These are phyloP conservation scores for Blastobotrys petasosporus DNA, from an alignment of 1,139 yeast species.

Conservation along the genomic window DNA sequence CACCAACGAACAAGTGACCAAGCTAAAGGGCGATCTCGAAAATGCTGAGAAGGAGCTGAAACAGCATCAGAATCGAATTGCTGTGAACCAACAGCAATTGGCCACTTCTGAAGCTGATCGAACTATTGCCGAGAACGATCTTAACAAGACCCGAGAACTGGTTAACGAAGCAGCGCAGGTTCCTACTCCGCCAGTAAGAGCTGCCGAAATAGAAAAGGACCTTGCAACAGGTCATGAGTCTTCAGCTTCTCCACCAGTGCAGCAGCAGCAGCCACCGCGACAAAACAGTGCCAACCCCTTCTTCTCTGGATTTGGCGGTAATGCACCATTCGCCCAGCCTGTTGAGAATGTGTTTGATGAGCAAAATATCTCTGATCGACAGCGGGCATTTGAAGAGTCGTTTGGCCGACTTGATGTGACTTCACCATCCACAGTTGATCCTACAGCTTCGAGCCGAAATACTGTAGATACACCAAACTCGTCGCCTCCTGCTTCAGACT, in stretches of 20 bases:
- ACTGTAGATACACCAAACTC: constrained; percentile 51
- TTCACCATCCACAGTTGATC: constrained; percentile 28
- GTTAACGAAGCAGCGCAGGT: too few species aligned
- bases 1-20: constrained; percentile 60
- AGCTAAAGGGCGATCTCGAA: constrained; percentile 52
- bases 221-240: background rate
- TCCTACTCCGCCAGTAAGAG: too few species aligned
- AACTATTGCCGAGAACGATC: background rate
- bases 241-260: background rate
- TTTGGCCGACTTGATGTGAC: constrained; percentile 26
- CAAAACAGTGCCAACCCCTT: constrained; percentile 24
- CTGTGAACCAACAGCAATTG: constrained; percentile 65
- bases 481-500: constrained; percentile 47
- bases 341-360: constrained; percentile 12
- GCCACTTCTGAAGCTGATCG: constrained; percentile 41
- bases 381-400: constrained; percentile 25
- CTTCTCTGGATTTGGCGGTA: constrained; percentile 30
- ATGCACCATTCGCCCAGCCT: constrained; percentile 26
- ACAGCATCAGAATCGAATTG: constrained; percentile 55
- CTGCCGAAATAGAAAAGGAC: background rate
- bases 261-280: constrained; percentile 5
- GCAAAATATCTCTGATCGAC: constrained; percentile 1
- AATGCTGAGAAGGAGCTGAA: constrained; percentile 48
- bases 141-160: background rate
- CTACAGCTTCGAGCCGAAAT: constrained; percentile 39